Evolutionary conservation across 2,329 filamentous ascomycete species (phyloP), one percentile per base, ranked within the genome.

Genomic region (Arthrinium puccinioides): DNA sequence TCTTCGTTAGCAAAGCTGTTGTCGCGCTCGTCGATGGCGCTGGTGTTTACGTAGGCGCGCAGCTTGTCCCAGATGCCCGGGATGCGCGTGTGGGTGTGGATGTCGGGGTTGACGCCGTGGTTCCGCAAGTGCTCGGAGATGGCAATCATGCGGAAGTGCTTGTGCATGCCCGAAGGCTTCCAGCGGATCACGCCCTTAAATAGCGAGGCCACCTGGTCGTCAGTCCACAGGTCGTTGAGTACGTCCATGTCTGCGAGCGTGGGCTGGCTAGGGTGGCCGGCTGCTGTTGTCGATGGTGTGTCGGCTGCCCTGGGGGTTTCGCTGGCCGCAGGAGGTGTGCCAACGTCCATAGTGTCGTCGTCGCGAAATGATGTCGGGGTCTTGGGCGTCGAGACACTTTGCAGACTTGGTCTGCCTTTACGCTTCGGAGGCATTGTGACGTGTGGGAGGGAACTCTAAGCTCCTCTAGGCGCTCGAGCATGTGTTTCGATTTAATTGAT

Each of bases 121-220:
- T 84, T 87, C 47, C 82, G 79, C 43, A 94, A 66, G 49, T 87
- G 78, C 49, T 89, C 81, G 30, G 83, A 83, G 41, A 96, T 87
- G 8, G 87, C 81, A 45, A 95, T 79, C 73, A 96, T 89, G 42
- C 87, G 82, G 56, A 95, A 94, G 60, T 95, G 87, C 58, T 90
- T 94, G 66, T 95, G 88, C 72, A 95, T 85, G 87, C 88, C 90
- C 27, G 90, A 90, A n/a, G 92, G 92, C 58, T 98, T 98, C 84
- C 86, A 95, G 55, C 82, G 76, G 46, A 97, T 89, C 48, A 97
- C 83, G 36, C 82, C 87, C 57, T 96, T 96, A 65, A 95, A 87
- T 1, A 98, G 72, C 27, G 87, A 89, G 1, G 87, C 88, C 48
- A 94, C 84, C 61, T 98, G 92, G 54, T 96, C 90, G 53, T 95